A percentile compares a stretch with the other conserved stretches of the same genome.
These are phyloP conservation scores for Rosa lucieae DNA, from an alignment of 306 rosid species.

Conservation along the genomic window DNA sequence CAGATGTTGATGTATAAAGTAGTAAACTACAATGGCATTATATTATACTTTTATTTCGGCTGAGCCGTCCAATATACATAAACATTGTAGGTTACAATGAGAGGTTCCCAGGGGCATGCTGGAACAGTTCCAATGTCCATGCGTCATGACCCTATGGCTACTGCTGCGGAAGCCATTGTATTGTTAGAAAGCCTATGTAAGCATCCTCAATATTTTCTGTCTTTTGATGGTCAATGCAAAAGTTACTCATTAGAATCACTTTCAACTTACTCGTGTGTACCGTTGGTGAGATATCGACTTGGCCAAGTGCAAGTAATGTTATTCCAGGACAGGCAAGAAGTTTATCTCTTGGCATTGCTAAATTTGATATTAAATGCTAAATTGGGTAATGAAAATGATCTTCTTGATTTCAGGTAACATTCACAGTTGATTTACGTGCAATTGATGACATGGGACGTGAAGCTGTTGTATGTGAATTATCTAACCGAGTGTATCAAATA, in stretches of 20 bases:
- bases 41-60: background rate
- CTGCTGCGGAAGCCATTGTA: too few relatives aligned
- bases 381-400: background rate
- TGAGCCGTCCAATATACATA: conserved; percentile 9
- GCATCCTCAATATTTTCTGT: too few relatives aligned
- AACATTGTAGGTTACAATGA: background rate
- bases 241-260: conserved; percentile 60
- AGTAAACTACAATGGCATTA: background rate
- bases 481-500: conserved; percentile 52
- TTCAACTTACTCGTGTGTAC: conserved; percentile 88
- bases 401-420: conserved; percentile 59
- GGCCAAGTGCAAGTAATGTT: conserved; percentile 94
- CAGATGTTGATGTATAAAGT: background rate
- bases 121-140: too few relatives aligned
- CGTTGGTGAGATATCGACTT: conserved; percentile 69
- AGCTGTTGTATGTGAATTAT: conserved; percentile 73
- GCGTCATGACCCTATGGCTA: too few relatives aligned
- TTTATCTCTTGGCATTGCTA: conserved; percentile 27
- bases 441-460: conserved; percentile 85
- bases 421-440: conserved; percentile 74
- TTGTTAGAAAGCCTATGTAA: background rate
- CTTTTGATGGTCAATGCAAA: conserved; percentile 36
- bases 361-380: background rate
- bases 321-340: conserved; percentile 93
- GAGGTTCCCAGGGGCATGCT: too few relatives aligned